Percentiles rank a stretch among this genome's conserved stretches.
Evolutionary conservation across 1,284 basidiomycete genomes (phyloP).

Genomic region (Ceratobasidium sp.): DNA sequence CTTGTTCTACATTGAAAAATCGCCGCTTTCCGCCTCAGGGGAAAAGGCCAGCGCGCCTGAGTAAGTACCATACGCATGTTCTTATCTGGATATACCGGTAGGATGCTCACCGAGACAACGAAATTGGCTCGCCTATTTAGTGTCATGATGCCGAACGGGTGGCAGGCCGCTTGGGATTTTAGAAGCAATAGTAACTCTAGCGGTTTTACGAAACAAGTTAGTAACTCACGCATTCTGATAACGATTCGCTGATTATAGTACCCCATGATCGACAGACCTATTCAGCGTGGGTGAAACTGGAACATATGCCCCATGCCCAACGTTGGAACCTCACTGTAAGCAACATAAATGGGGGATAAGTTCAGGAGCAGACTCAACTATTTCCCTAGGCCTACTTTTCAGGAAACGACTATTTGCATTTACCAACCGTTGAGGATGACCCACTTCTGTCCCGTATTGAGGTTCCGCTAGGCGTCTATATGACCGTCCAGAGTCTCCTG

Average conservation of each 20-base stretch:
- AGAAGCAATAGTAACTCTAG: conserved; percentile 9
- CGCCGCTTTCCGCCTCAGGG: not conserved
- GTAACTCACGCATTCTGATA: conserved; percentile 14
- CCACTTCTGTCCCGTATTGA: conserved; percentile 19
- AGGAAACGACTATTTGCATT: conserved; percentile 19
- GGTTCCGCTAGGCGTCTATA: conserved; percentile 35
- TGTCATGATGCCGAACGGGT: not conserved
- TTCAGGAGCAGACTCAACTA: not conserved
- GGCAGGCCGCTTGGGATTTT: conserved; percentile 8
- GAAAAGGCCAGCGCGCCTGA: not conserved
- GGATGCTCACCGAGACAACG: not conserved
- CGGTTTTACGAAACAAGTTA: conserved; percentile 37
- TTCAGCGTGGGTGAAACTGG: conserved; percentile 36
- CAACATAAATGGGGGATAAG: not conserved
- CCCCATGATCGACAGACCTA: conserved; percentile 29
- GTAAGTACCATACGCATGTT: not conserved
- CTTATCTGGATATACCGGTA: not conserved
- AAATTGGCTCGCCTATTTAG: not conserved
- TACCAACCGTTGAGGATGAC: conserved; percentile 35
- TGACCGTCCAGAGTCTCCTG: conserved; percentile 13
- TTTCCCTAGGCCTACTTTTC: conserved; percentile 37
- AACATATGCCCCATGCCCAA: conserved; percentile 15
- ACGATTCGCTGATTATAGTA: not conserved
- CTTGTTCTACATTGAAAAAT: conserved; percentile 9
- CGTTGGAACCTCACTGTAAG: conserved; percentile 39